These are phyloP conservation scores for Bipolaris oryzae DNA, from an alignment of 2,329 filamentous ascomycete species.

Conservation along the genomic window DNA sequence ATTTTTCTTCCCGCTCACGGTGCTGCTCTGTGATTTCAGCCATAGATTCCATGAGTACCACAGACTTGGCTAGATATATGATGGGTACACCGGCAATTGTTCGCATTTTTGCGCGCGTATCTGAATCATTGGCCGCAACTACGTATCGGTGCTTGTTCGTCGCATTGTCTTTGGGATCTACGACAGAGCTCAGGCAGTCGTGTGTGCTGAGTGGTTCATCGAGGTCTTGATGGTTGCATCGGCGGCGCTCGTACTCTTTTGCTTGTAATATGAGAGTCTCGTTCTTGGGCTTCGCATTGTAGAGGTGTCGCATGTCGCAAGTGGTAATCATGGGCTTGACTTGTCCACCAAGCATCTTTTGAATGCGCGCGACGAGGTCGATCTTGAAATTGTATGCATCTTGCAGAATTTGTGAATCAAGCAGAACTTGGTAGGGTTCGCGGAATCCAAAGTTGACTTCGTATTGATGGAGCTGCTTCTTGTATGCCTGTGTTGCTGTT, in stretches of 20 bases:
- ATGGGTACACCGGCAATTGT: slow-evolving; percentile 74
- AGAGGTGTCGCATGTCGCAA: slow-evolving; percentile 80
- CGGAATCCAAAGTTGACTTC: slow-evolving; percentile 86
- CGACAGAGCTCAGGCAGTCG: slow-evolving; percentile 74
- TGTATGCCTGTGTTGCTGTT: slow-evolving; percentile 70
- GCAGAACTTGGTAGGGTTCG: slow-evolving; percentile 80
- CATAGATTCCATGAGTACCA: slow-evolving; percentile 83
- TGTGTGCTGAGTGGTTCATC: slow-evolving; percentile 71
- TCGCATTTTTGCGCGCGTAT: slow-evolving; percentile 68
- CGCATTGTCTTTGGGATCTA: slow-evolving; percentile 75
- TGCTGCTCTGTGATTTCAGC: slow-evolving; percentile 67
- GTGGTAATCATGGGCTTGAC: slow-evolving; percentile 86
- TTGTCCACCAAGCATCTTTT: slow-evolving; percentile 83
- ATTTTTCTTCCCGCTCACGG: slow-evolving; percentile 71
- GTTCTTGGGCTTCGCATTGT: slow-evolving; percentile 63
- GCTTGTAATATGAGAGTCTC: slow-evolving; percentile 72
- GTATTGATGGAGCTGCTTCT: slow-evolving; percentile 94
- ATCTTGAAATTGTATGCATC: slow-evolving; percentile 87
- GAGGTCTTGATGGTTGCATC: slow-evolving; percentile 79
- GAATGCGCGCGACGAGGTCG: slow-evolving; percentile 75
- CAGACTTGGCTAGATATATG: slow-evolving; percentile 77
- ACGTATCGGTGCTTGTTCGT: slow-evolving; percentile 81
- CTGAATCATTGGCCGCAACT: slow-evolving; percentile 73
- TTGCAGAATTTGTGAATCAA: slow-evolving; percentile 84
- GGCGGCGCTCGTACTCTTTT: slow-evolving; percentile 74